These are phyloP conservation scores for Fusarium robinianum DNA, from an alignment of 2,329 filamentous ascomycete genomes.

Conservation along the genomic window DNA sequence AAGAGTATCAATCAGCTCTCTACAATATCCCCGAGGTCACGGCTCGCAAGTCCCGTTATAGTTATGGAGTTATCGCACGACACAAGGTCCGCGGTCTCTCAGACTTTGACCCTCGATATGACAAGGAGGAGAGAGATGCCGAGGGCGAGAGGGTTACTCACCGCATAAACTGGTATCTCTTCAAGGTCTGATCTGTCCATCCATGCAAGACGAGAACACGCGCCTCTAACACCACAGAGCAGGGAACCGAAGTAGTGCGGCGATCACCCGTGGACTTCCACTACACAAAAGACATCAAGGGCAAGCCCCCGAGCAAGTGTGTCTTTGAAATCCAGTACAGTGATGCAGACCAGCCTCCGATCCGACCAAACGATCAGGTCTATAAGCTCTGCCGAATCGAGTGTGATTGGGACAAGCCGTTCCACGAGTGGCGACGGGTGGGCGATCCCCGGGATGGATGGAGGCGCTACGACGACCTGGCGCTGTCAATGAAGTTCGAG, in stretches of 20 bases:
- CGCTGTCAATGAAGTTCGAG: conserved; percentile 3
- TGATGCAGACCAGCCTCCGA: not conserved
- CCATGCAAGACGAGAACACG: too few species aligned
- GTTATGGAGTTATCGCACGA: not conserved
- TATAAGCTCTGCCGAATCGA: conserved; percentile 4
- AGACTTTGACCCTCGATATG: conserved; percentile 1
- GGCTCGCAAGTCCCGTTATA: conserved; percentile 1
- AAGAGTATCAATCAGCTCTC: not conserved
- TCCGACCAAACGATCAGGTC: not conserved
- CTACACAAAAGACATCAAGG: not conserved
- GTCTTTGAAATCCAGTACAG: conserved; percentile 3
- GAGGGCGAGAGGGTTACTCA: not conserved
- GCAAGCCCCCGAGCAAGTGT: not conserved
- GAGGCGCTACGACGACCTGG: conserved; percentile 5
- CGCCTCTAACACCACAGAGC: too few species aligned
- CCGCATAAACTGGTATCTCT: conserved; percentile 7
- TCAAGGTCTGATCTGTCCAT: not conserved
- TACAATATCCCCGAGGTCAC: conserved; percentile 1
- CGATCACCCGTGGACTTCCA: not conserved
- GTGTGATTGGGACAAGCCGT: conserved; percentile 12
- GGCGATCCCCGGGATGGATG: not conserved
- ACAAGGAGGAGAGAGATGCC: not conserved
- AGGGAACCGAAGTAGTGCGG: conserved; percentile 3
- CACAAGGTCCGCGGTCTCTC: not conserved
- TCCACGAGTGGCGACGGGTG: conserved; percentile 3